Base-by-base conservation (phyloP, 345 rosid genomes). In the Eucalyptus cloeziana region DNA sequence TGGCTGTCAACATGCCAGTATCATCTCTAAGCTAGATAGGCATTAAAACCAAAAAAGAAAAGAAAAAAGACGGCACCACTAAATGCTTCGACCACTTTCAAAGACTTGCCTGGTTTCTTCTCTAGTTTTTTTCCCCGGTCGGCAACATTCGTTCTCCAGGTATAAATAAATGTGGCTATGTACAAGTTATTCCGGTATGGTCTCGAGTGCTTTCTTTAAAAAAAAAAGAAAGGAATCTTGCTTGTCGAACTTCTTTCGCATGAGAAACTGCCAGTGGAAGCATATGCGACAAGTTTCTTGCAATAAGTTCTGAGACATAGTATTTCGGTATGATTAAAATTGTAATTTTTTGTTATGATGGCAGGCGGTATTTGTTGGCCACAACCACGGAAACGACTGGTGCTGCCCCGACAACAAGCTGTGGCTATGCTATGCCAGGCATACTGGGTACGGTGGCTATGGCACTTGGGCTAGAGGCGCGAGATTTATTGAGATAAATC, bases 391-490 rank as follows among this genome's bases (percentile, higher is more conserved):
- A 91, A 86, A 96, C 85, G 99, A 98, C 92, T 95, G 99, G 99
- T 98, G 98, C 87, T 98, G 99, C 92, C 99, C 98, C 37, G 88
- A 93, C 90, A 86, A 87, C 86, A 94, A 93, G 86, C 93, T 95
- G 19, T 96, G 99, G 99, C 95, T 97, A 50, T 97, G 99, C 95
- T 97, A 91, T 92, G 99, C 99, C 3, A 94, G 99, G 93, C 98
- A 96, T 90, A 93, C 97, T 1, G 97, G 99, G 85, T 93, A 95
- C 58, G 99, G 98, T 69, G 99, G 99, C 16, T 96, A 96, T 85
- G 99, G 99, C 85, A 88, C 88, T 54, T 95, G 99, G 98, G 13
- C 92, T 1, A 94, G 96, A 94, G 99, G 99, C 64, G 96, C 97
- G 49, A 94, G 99, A 91, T 92, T 95, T 85, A 54, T 96, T 81